These are phyloP conservation scores for Saccharomyces hybrid DNA, from an alignment of 1,139 yeast species.

Conservation along the genomic window DNA sequence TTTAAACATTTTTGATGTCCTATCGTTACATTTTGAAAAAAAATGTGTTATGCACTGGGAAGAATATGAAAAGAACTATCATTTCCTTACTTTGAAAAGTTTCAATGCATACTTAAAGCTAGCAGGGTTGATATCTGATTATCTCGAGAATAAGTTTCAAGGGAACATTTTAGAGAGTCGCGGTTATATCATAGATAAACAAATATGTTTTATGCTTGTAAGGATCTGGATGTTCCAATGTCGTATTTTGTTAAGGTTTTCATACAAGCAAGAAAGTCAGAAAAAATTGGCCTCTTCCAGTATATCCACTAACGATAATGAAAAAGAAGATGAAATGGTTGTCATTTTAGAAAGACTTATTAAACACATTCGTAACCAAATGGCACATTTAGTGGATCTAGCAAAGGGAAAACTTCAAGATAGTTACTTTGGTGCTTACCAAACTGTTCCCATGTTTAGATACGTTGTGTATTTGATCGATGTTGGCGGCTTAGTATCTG, in stretches of 20 bases:
- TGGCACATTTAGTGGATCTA: not conserved
- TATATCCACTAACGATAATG: not conserved
- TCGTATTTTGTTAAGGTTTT: constrained; percentile 9
- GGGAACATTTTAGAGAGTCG: constrained; percentile 4
- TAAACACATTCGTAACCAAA: not conserved
- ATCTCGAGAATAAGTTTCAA: constrained; percentile 7
- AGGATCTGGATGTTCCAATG: constrained; percentile 13
- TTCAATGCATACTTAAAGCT: constrained; percentile 7
- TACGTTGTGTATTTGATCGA: constrained; percentile 14
- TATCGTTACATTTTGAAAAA: constrained; percentile 14
- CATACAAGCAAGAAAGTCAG: constrained; percentile 7
- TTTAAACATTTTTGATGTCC: constrained; percentile 6
- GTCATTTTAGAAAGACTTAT: not conserved
- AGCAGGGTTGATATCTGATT: constrained; percentile 4
- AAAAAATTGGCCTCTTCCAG: not conserved
- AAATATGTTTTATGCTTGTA: constrained; percentile 7
- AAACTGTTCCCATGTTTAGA: constrained; percentile 12
- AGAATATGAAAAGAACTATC: constrained; percentile 9
- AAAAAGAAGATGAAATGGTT: not conserved
- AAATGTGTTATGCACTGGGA: constrained; percentile 4
- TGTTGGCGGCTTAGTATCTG: constrained; percentile 5
- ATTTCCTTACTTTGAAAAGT: constrained; percentile 7
- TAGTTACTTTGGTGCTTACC: constrained; percentile 10
- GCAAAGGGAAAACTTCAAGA: constrained; percentile 2
- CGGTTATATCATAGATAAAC: constrained; percentile 11